Evolutionary conservation across 1,139 yeast species (phyloP).

Genomic region (Hanseniaspora gamundiae): DNA sequence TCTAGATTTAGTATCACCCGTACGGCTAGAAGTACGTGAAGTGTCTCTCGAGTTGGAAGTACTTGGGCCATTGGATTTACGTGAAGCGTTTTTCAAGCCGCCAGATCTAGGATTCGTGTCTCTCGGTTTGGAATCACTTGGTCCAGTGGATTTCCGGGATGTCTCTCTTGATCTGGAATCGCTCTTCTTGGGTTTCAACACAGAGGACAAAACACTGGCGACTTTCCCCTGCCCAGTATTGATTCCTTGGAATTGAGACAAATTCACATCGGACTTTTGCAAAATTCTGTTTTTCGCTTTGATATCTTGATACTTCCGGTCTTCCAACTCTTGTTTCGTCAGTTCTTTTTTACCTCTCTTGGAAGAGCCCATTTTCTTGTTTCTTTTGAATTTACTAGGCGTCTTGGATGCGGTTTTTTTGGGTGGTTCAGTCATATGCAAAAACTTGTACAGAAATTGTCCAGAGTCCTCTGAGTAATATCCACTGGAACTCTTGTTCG

Average conservation of each 20-base stretch:
- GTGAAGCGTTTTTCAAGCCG: too few relatives aligned
- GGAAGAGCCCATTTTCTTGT: conserved; percentile 6
- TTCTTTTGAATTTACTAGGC: conserved; percentile 17
- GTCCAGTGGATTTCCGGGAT: too few relatives aligned
- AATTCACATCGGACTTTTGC: neutral
- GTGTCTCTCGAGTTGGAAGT: too few relatives aligned
- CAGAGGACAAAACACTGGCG: neutral
- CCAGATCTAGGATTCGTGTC: too few relatives aligned
- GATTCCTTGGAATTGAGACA: neutral
- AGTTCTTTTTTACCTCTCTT: conserved; percentile 13
- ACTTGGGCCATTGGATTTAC: too few relatives aligned
- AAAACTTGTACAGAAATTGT: conserved; percentile 33
- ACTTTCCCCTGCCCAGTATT: neutral
- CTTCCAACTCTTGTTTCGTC: conserved; percentile 17
- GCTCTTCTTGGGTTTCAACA: neutral
- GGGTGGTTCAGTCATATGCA: conserved; percentile 37
- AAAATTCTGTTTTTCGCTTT: conserved; percentile 1
- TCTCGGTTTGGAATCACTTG: too few relatives aligned
- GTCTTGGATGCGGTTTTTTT: conserved; percentile 23
- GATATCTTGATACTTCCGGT: conserved; percentile 16
- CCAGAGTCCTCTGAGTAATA: conserved; percentile 38
- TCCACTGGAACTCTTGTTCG: conserved; percentile 13
- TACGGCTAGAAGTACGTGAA: too few relatives aligned
- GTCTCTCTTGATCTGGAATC: neutral
- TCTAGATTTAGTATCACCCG: too few relatives aligned